Base-by-base conservation (phyloP, 352 stramenopile genomes). In the Halophytophthora batemanensis region DNA sequence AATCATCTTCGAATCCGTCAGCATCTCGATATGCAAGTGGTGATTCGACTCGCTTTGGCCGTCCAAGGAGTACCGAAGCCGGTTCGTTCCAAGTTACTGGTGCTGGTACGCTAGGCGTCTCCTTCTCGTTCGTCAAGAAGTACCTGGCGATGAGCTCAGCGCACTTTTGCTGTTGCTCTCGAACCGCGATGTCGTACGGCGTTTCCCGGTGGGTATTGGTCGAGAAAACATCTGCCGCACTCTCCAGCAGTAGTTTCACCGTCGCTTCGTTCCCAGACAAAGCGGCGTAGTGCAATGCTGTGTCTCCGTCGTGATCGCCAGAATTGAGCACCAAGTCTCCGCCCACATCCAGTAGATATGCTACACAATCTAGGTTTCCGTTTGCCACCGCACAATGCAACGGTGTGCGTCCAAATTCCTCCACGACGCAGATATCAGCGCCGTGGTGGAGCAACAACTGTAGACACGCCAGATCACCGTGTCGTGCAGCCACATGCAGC, bases 271-370 rank as follows among this genome's bases (percentile, higher is more conserved):
- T 71, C 7, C 78, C 84, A 18, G 79, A 61, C n/a, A 80, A 42
- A 1, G 81, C 73, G 0, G 82, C 76, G 37, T 90, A 90, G 52
- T 94, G 84, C 6, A 94, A 49, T 31, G 82, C 71, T 8, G 84
- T 93, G 39, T 93, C 82, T 3, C 80, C 82, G 19, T 89, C 78
- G 23, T 80, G 59, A 17, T 94, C 84, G 0, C 82, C 80, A 6
- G 80, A 77, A 35, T 93, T 94, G 2, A 94, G 38, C 7, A 94
- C 76, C 2, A 80, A 87, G 47, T 94, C 84, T 0, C 78, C 81
- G 17, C 80, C 84, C 35, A 93, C 80, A 58, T 94, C 84, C n/a
- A 94, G 53, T 11, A 94, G 64, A 34, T 94, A 94, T 1, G 81
- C 78, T 7, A 88, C 74, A 53, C 84, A 93, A 41, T 89, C 78